Percentiles rank a stretch among this genome's conserved stretches.
phyloP scores from a whole-genome alignment of 169 alveolate genomes.

The Eimeria necatrix region DNA sequence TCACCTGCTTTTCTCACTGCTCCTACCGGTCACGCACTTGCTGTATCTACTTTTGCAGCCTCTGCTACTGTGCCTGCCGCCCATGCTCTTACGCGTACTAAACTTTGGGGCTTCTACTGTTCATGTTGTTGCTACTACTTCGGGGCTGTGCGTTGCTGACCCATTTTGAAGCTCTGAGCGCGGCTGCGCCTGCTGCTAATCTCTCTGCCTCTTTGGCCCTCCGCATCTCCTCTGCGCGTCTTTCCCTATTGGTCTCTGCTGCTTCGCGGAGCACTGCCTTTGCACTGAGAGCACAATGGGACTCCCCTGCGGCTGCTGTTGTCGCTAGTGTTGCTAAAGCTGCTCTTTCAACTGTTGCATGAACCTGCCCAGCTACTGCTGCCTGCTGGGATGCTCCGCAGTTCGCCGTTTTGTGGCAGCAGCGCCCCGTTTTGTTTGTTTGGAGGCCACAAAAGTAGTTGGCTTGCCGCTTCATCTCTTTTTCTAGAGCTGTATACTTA shows the following conservation, averaged over 20 bases:
- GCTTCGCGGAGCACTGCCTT: neutral
- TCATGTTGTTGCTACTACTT: neutral
- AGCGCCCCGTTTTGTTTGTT: neutral
- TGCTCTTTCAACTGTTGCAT: neutral
- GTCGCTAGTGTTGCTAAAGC: neutral
- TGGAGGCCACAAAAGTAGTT: neutral
- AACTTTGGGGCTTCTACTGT: neutral
- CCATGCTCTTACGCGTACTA: too few species aligned
- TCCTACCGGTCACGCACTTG: neutral
- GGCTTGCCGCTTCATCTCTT: neutral
- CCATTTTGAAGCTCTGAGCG: constrained; percentile 38
- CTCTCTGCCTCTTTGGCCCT: neutral
- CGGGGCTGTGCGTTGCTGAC: neutral
- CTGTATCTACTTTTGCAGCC: neutral
- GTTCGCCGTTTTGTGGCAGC: neutral
- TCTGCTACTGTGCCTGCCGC: neutral
- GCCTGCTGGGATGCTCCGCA: too few species aligned
- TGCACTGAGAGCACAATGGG: neutral
- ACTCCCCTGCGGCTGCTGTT: neutral
- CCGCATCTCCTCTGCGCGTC: neutral
- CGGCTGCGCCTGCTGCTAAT: constrained; percentile 28
- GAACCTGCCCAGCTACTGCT: neutral
- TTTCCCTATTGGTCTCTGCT: constrained; percentile 10
- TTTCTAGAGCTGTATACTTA: neutral
- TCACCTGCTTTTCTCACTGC: neutral